Evolutionary conservation across 768 basidiomycete genomes (phyloP).

Genomic region (Tricholoma terreum): DNA sequence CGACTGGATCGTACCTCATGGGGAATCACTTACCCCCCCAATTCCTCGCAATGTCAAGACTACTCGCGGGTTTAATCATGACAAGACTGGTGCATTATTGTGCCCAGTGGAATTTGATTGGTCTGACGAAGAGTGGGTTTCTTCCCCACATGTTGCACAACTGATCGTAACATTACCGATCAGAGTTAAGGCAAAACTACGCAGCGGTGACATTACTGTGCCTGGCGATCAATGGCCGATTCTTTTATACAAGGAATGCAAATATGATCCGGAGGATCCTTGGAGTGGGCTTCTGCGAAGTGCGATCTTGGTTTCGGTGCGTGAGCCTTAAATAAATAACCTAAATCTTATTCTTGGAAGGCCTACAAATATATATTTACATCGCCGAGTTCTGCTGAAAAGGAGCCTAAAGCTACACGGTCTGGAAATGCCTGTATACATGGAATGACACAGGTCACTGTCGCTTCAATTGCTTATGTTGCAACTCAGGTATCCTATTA

Average conservation of each 20-base stretch:
- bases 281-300: conserved; percentile 1
- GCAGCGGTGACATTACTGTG: conserved; percentile 8
- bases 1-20: background rate
- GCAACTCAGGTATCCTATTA: background rate
- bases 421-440: background rate
- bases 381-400: background rate
- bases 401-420: background rate
- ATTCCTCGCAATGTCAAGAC: background rate
- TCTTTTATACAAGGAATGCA: conserved; percentile 6
- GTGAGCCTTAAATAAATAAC: background rate
- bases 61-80: background rate
- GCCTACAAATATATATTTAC: conserved; percentile 7
- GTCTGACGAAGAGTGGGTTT: conserved; percentile 4
- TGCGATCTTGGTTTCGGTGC: conserved; percentile 3
- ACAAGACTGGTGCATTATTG: conserved; percentile 3
- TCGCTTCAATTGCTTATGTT: background rate
- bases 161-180: background rate
- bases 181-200: conserved; percentile 5
- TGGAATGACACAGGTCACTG: background rate
- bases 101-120: conserved; percentile 12
- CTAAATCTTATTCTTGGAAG: background rate
- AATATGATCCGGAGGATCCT: background rate
- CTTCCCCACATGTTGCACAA: background rate
- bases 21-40: background rate
- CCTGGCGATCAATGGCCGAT: conserved; percentile 19